Evolutionary conservation across 805 yeast species (phyloP).

Genomic region (Pichia californica): DNA sequence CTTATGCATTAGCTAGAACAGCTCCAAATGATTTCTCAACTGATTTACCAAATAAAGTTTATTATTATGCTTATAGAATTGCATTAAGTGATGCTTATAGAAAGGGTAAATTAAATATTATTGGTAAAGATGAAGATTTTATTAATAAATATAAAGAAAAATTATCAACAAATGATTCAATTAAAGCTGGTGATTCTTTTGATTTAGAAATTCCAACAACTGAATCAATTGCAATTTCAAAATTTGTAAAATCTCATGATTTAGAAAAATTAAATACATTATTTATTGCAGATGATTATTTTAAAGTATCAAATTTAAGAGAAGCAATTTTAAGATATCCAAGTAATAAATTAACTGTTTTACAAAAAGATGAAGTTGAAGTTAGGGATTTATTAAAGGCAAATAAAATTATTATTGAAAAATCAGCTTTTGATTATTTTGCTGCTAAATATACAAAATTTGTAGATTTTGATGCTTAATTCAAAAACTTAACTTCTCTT

Average conservation of each 20-base stretch:
- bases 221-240: conserved; percentile 25
- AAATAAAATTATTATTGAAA: conserved; percentile 65
- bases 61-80: conserved; percentile 67
- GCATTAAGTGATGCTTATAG: conserved; percentile 81
- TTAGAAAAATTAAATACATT: conserved; percentile 50
- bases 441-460: conserved; percentile 27
- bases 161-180: conserved; percentile 2
- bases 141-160: conserved; percentile 5
- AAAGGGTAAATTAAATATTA: conserved; percentile 60
- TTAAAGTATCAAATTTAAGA: conserved; percentile 45
- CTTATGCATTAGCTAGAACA: conserved; percentile 78
- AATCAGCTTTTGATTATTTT: conserved; percentile 62
- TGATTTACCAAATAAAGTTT: conserved; percentile 64
- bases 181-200: conserved; percentile 23
- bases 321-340: conserved; percentile 48
- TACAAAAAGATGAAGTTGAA: conserved; percentile 70
- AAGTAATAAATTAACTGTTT: conserved; percentile 48
- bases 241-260: conserved; percentile 41
- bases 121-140: conserved; percentile 43
- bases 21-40: conserved; percentile 90
- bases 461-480: conserved; percentile 10
- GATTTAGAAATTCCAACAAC: conserved; percentile 24
- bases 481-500: not conserved
- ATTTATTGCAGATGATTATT: conserved; percentile 53
- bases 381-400: conserved; percentile 82